These are phyloP conservation scores for Podospora fimiseda DNA, from an alignment of 495 filamentous ascomycete species.

Conservation along the genomic window DNA sequence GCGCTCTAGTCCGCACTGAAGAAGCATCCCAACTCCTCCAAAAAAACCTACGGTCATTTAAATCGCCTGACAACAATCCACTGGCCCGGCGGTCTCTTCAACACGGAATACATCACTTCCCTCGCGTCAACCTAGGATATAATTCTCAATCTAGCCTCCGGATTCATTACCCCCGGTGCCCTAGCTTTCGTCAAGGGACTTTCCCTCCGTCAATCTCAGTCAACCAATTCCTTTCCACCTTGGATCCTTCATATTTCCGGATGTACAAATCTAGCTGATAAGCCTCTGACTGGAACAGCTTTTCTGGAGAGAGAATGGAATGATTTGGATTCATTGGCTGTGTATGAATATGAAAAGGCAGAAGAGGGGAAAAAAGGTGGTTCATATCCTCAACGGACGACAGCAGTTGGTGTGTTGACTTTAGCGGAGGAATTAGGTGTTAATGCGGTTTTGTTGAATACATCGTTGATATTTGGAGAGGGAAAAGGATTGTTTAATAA, in stretches of 20 bases:
- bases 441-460: conserved; percentile 1
- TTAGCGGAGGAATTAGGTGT: conserved; percentile 1
- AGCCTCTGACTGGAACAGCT: not conserved
- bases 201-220: not conserved
- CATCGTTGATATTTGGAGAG: conserved; percentile 5
- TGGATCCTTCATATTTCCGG: conserved; percentile 9
- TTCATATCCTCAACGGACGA: conserved; percentile 3
- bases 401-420: conserved; percentile 5
- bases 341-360: not conserved
- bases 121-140: conserved; percentile 4
- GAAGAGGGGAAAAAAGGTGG: not conserved
- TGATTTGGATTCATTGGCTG: not conserved
- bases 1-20: conserved; percentile 4
- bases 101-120: conserved; percentile 8
- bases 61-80: conserved; percentile 13
- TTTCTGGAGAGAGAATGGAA: conserved; percentile 1
- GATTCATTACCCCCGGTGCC: conserved; percentile 5
- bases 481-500: conserved; percentile 5
- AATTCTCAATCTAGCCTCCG: conserved; percentile 6
- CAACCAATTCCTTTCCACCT: not conserved
- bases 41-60: conserved; percentile 10
- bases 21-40: conserved; percentile 2
- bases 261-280: conserved; percentile 6
- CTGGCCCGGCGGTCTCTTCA: conserved; percentile 8
- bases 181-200: conserved; percentile 6